Conservation (phyloP, 2,329 filamentous ascomycete genomes). For the Fusarium piperis region DNA sequence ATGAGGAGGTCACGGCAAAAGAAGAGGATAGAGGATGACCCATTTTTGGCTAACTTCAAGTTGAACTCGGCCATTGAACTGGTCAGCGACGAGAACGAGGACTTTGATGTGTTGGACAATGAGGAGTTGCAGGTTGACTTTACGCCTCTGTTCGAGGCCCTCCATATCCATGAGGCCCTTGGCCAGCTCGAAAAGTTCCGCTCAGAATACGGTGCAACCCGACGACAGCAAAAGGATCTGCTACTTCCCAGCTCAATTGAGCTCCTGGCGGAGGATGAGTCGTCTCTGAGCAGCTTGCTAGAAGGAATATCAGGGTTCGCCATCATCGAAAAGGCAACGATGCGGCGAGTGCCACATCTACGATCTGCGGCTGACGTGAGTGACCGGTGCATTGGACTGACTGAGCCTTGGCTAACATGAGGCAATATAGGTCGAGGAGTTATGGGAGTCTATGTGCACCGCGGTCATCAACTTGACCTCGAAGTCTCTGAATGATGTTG, state of each 20-base stretch:
- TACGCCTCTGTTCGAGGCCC: slow-evolving; percentile 89
- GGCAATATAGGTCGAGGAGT: slow-evolving; percentile 79
- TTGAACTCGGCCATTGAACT: slow-evolving; percentile 96
- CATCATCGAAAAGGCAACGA: slow-evolving; percentile 94
- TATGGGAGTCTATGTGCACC: slow-evolving; percentile 98
- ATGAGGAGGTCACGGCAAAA: slow-evolving; percentile 84
- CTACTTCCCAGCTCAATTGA: slow-evolving; percentile 81
- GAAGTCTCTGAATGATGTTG: slow-evolving; percentile 80
- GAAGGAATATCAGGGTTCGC: slow-evolving; percentile 97
- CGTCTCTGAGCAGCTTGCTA: slow-evolving; percentile 86
- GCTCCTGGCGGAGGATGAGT: slow-evolving; percentile 83
- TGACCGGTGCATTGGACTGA: background rate
- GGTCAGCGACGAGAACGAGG: slow-evolving; percentile 93
- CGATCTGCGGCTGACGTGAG: slow-evolving; percentile 83
- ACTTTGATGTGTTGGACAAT: slow-evolving; percentile 95
- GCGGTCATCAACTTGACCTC: slow-evolving; percentile 84
- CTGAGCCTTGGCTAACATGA: slow-evolving; percentile 5
- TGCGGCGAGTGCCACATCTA: slow-evolving; percentile 85
- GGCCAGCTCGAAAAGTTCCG: slow-evolving; percentile 93
- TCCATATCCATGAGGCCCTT: slow-evolving; percentile 96
- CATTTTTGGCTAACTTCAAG: slow-evolving; percentile 83
- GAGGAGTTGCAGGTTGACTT: slow-evolving; percentile 96
- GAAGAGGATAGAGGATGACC: slow-evolving; percentile 79
- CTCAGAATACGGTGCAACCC: slow-evolving; percentile 89
- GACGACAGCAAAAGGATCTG: slow-evolving; percentile 90